Base-by-base conservation (phyloP, 345 rosid species). In the Boechera retrofracta region DNA sequence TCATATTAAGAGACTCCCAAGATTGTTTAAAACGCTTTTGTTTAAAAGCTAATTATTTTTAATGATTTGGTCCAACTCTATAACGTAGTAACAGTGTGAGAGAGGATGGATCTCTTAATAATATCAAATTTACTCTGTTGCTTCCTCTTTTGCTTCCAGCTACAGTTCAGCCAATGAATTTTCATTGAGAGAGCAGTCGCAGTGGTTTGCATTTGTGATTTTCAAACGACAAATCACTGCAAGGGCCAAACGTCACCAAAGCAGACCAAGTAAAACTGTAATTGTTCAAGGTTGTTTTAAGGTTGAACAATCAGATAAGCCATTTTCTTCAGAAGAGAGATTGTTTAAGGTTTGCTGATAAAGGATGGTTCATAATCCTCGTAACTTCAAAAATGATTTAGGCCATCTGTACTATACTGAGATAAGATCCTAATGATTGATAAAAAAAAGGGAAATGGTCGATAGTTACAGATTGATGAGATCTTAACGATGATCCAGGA, bases 391-490 rank as follows among this genome's bases (percentile, higher is more conserved):
- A 64, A 29, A 31, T 29, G 7, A 54, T n/a, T 41, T 29, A 41
- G 44, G 2, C 55, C 64, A 54, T 38, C 10, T 11, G 6, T 64
- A 24, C 3, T 48, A 49, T 10, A 61, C 29, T 48, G 59, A 28
- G 39, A n/a, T 18, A 16, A 6, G 21, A 15, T 16, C 7, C 33
- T 1, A 7, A 62, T 31, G 57, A 44, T 5, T 74, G 38, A 39
- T 15, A 36, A 7, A n/a, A 38, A 38, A 62, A 10, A 4, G 13
- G 41, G 5, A 7, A 39, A 51, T 38, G 52, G 42, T 51, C 36
- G 56, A 64, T 15, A 35, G 51, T 32, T 45, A 75, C 78, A 66
- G 41, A 57, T 13, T 74, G 78, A 66, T 74, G 78, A 66, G 78
- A 66, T 45, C 66, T 47, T 16, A 59, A n/a, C 7, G 2, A 7